A percentile compares a stretch with the other conserved stretches of the same genome.
Evolutionary conservation across 2,329 filamentous ascomycete species (phyloP).

Genomic region (Colletotrichum viniferum): DNA sequence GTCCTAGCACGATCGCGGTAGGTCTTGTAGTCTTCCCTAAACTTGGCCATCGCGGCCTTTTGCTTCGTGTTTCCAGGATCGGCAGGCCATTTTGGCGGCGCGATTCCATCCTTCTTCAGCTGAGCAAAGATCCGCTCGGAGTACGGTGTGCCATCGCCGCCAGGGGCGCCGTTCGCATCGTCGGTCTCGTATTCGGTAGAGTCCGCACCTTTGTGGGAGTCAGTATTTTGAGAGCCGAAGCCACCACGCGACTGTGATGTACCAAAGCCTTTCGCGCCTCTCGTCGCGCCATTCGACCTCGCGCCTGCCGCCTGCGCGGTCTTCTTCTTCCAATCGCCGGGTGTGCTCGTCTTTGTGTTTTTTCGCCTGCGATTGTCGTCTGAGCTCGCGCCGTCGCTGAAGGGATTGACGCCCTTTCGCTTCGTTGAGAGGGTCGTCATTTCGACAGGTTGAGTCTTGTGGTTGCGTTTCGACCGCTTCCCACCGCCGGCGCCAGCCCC

Average conservation of each 20-base stretch:
- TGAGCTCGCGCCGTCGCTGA: slow-evolving; percentile 25
- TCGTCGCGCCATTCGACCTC: slow-evolving; percentile 15
- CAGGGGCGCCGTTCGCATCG: slow-evolving; percentile 15
- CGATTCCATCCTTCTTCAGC: slow-evolving; percentile 59
- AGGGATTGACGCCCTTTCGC: slow-evolving; percentile 27
- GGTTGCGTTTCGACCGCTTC: slow-evolving; percentile 29
- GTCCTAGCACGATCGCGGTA: slow-evolving; percentile 62
- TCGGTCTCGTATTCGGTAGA: slow-evolving; percentile 18
- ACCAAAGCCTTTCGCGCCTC: neutral
- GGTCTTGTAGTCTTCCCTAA: slow-evolving; percentile 59
- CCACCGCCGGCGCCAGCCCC: slow-evolving; percentile 31
- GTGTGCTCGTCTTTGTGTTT: slow-evolving; percentile 23
- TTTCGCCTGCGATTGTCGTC: slow-evolving; percentile 22
- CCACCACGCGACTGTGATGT: slow-evolving; percentile 11
- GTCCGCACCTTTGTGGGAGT: neutral
- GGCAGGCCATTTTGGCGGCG: slow-evolving; percentile 58
- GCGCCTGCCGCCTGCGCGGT: neutral
- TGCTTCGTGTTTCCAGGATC: slow-evolving; percentile 55
- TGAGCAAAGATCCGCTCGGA: slow-evolving; percentile 57
- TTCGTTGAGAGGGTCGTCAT: slow-evolving; percentile 30
- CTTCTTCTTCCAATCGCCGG: slow-evolving; percentile 26
- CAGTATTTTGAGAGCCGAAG: slow-evolving; percentile 8
- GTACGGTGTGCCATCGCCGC: slow-evolving; percentile 36
- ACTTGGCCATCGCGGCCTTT: slow-evolving; percentile 55
- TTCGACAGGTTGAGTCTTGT: slow-evolving; percentile 26